Evolutionary conservation across 2,329 filamentous ascomycete genomes (phyloP), one percentile per base, ranked within the genome.

Genomic region (Fusarium xylarioides): DNA sequence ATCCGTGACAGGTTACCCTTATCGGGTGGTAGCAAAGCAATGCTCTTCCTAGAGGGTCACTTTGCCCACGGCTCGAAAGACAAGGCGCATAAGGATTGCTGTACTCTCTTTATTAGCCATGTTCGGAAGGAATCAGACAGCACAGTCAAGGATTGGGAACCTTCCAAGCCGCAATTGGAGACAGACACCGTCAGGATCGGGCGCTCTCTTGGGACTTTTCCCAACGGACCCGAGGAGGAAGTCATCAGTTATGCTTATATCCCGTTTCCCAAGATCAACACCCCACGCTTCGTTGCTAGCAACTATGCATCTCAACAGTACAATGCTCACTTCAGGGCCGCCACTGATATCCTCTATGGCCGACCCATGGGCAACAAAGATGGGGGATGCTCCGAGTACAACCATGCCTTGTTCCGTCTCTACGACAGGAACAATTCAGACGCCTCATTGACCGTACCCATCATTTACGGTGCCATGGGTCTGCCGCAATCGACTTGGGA

Each of bases 261-360:
- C 4, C 40, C 76, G 16, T 73, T 78, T 34, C 77, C 77, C 34
- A 65, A 68, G 26, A 47, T 40, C 30, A 68, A 53, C 14, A 38
- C 12, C 2, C 5, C 21, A 2, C 35, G 11, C 7, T 77, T 76
- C 26, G 30, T 34, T 14, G 57, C 72, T 23, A 19, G 54, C 7
- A 49, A 50, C 7, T 81, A 76, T 66, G 77, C 68, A 4, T 70
- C 74, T 18, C 75, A 80, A 47, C 76, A 79, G 49, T 81, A 74
- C 62, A 75, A 75, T 43, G 57, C 56, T 1, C 75, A 76, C 32
- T 54, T 82, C 23, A 68, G 56, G 34, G 72, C 74, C 1, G 74
- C 76, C 1, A 66, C 79, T 11, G 76, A 81, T 7, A 74, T 81
- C 10, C 43, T 82, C 9, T 53, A 77, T 6, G 78, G 78, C 4